These are phyloP conservation scores for Effrenium voratum DNA, from an alignment of 73 alveolate species.

Conservation along the genomic window DNA sequence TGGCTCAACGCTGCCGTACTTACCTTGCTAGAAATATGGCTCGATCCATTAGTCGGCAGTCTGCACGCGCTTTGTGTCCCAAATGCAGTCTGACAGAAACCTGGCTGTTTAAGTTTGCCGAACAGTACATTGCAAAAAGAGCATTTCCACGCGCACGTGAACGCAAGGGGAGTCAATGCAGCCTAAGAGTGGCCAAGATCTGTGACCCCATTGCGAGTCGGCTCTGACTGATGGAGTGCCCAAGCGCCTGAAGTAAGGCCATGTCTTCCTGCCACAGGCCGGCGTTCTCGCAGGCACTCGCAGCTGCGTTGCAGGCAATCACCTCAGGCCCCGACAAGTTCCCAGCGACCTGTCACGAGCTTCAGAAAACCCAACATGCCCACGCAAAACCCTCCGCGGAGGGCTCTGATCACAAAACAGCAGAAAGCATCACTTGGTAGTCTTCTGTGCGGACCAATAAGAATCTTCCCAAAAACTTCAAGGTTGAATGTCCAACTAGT, in stretches of 20 bases:
- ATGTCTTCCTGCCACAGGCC: slow-evolving; percentile 38
- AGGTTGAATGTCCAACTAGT: neutral
- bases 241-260: neutral
- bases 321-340: too few relatives aligned
- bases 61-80: too few relatives aligned
- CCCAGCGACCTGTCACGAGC: too few relatives aligned
- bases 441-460: neutral
- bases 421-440: too few relatives aligned
- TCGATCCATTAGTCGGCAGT: too few relatives aligned
- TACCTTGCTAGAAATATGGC: too few relatives aligned
- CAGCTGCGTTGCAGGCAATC: slow-evolving; percentile 15
- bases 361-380: too few relatives aligned
- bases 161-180: neutral
- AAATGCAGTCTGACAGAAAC: too few relatives aligned
- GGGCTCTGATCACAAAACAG: neutral
- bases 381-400: too few relatives aligned
- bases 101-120: neutral
- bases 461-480: neutral
- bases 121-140: neutral
- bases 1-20: too few relatives aligned
- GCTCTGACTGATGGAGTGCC: too few relatives aligned
- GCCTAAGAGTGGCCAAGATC: neutral
- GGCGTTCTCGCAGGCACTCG: slow-evolving; percentile 60
- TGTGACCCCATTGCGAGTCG: neutral
- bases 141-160: neutral